Conservation (phyloP, 208 protist genomes). For the Strigomonas culicis region DNA sequence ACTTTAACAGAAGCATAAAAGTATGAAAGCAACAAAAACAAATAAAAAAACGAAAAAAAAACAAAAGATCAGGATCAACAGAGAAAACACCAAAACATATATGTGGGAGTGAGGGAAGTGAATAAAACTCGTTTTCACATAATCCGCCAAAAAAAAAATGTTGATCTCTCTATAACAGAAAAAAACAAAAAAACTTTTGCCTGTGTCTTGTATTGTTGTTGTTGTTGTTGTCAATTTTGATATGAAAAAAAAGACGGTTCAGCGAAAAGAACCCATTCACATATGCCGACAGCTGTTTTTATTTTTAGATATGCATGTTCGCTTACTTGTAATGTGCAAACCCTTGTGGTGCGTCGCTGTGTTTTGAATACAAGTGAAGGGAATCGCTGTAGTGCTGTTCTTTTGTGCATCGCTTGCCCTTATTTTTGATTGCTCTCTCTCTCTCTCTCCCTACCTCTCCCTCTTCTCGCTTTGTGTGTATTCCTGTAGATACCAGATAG, state of each 20-base stretch:
- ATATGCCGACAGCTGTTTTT: neutral
- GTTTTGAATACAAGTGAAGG: neutral
- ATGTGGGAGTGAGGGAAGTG: no score
- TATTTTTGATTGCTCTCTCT: neutral
- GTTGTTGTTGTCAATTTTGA: no score
- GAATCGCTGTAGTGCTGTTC: neutral
- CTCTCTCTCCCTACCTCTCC: neutral
- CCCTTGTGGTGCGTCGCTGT: neutral
- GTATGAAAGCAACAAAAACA: neutral
- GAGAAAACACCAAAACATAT: no score
- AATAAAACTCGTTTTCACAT: neutral
- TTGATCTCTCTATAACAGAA: neutral
- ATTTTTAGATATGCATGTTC: no score
- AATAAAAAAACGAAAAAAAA: slow-evolving; percentile 12
- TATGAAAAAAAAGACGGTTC: no score
- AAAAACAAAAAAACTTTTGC: slow-evolving; percentile 21
- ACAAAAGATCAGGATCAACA: neutral
- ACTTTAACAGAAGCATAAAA: no score
- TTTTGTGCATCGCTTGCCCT: neutral
- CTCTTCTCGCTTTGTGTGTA: neutral
- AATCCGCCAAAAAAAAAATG: neutral
- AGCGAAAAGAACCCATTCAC: neutral
- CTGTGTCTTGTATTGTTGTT: no score
- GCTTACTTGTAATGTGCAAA: no score
- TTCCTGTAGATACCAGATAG: neutral